A percentile compares a stretch with the other conserved stretches of the same genome.
phyloP scores from a whole-genome alignment of 257 asterid species.

The Capsicum pubescens region DNA sequence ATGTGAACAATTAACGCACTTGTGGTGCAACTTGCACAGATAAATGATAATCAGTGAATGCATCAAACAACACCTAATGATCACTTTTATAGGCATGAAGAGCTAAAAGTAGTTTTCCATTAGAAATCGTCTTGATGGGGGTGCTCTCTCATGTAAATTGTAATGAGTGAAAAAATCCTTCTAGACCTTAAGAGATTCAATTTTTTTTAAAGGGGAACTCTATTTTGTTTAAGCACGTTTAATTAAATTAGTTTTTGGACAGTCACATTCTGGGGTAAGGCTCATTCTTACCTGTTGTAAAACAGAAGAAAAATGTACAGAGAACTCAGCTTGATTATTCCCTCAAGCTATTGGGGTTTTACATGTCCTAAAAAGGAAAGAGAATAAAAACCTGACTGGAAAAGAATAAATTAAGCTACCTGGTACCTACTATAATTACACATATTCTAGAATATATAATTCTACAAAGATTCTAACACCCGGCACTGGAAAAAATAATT shows the following conservation, averaged over 20 bases:
- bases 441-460: too few relatives aligned
- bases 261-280: neutral
- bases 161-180: neutral
- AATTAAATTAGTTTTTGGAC: neutral
- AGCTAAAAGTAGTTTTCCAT: constrained; percentile 9
- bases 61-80: constrained; percentile 14
- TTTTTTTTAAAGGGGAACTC: neutral
- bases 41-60: constrained; percentile 14
- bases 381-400: too few relatives aligned
- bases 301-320: too few relatives aligned
- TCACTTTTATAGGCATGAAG: neutral
- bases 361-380: too few relatives aligned
- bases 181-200: neutral
- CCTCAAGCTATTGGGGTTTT: too few relatives aligned
- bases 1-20: neutral
- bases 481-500: neutral
- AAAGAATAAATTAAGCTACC: too few relatives aligned
- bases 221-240: neutral
- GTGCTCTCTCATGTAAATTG: neutral
- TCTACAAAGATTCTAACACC: neutral
- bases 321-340: too few relatives aligned
- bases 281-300: neutral
- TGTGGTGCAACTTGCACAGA: neutral
- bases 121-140: constrained; percentile 3
- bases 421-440: too few relatives aligned